Evolutionary conservation across 78 protist species (phyloP), one percentile per base, ranked within the genome.

Genomic region (Dictyostelium discoideum): DNA sequence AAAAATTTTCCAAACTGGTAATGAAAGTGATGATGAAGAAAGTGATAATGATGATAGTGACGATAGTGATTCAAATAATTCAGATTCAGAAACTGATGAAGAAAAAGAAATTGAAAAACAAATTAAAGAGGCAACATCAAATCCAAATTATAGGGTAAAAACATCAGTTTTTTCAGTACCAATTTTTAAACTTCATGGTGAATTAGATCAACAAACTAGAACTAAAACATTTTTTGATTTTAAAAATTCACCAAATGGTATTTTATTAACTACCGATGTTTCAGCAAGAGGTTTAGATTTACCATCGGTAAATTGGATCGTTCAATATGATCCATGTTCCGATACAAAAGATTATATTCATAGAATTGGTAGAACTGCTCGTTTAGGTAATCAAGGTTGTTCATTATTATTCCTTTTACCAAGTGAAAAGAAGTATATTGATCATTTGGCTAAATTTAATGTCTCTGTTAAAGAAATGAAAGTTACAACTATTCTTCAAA

Each of bases 311-410:
- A 65, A 74, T 78, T 98, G 99, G 99, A 97, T 98, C n/a, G 78
- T 97, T n/a, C 99, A 98, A 69, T 97, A 97, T 86, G 99, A 98
- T 74, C 98, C 98, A 32, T 98, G 99, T 13, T 73, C 98, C 5
- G 94, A 96, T 76, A 84, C 67, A 44, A 98, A 97, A 76, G 99
- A 98, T 29, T 99, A 99, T 81, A 98, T 99, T 42, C 99, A 99
- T 96, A 98, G 99, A 86, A 99, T 99, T 84, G 99, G 99, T 65
- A 96, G 99, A 42, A 99, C 99, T 7, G 99, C 99, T 20, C 97
- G 99, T 32, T 97, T 97, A 24, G 99, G 99, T 20, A 92, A 97
- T 46, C 60, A 9, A 1, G 99, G 99, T 63, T 67, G 74, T 22
- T 96, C 99, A 16, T 16, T 98, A 22, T 22, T 98, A 13, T 98